Evolutionary conservation across 768 basidiomycete genomes (phyloP).

Genomic region (Hypholoma sublateritium): DNA sequence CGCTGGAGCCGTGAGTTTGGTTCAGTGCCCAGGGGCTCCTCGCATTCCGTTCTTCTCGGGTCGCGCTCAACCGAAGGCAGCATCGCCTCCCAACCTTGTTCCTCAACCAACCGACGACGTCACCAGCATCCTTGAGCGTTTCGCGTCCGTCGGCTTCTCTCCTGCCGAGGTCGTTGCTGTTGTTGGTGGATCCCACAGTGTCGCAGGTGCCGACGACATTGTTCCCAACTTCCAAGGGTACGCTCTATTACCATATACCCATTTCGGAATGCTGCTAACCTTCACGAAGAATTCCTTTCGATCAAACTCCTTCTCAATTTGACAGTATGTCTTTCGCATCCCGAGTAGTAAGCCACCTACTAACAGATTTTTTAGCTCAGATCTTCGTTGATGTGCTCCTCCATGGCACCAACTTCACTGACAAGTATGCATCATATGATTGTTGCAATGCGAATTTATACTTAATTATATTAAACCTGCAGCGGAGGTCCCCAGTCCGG

Average conservation of each 20-base stretch:
- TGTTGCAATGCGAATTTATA: neutral
- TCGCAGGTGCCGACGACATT: slow-evolving; percentile 16
- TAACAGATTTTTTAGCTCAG: slow-evolving; percentile 23
- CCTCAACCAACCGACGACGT: slow-evolving; percentile 24
- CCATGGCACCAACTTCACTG: neutral
- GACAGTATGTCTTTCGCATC: too few relatives aligned
- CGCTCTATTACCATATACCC: neutral
- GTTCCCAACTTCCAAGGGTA: slow-evolving; percentile 6
- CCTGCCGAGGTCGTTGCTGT: slow-evolving; percentile 35
- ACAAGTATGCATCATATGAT: neutral
- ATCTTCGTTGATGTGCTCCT: slow-evolving; percentile 14
- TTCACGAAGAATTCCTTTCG: slow-evolving; percentile 28
- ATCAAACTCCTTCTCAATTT: slow-evolving; percentile 42
- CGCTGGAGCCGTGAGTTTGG: slow-evolving; percentile 41
- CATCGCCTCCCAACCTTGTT: slow-evolving; percentile 24
- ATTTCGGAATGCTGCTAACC: neutral
- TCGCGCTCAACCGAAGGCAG: slow-evolving; percentile 29
- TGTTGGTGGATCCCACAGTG: slow-evolving; percentile 23
- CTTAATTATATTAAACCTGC: too few relatives aligned
- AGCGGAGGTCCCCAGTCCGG: neutral
- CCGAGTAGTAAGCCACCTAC: too few relatives aligned
- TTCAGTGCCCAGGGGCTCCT: slow-evolving; percentile 45
- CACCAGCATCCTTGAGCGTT: slow-evolving; percentile 28
- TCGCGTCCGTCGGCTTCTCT: slow-evolving; percentile 35
- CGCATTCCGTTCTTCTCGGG: slow-evolving; percentile 40